Conservation (phyloP, 2,329 filamentous ascomycete genomes). For the Monilinia vaccinii-corymbosi region DNA sequence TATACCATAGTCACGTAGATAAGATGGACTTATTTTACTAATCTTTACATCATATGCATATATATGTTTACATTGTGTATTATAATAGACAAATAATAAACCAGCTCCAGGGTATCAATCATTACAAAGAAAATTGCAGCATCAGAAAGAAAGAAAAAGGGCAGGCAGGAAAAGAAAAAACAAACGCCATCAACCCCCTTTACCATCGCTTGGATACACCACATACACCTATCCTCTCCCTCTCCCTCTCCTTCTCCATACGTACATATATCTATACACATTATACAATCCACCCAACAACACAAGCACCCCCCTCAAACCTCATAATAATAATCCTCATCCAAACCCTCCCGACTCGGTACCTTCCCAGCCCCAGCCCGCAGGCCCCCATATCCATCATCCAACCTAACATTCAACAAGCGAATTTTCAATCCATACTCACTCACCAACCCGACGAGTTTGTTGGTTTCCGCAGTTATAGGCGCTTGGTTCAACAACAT, state of each 20-base stretch:
- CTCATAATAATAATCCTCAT: conserved; percentile 88
- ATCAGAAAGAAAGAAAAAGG: background rate
- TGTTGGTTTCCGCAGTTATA: conserved; percentile 93
- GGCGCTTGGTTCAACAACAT: conserved; percentile 94
- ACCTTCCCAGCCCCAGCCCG: conserved; percentile 53
- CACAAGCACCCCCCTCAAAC: conserved; percentile 11
- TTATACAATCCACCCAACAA: too few species aligned
- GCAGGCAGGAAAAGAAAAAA: too few species aligned
- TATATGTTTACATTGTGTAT: background rate
- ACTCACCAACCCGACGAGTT: conserved; percentile 73
- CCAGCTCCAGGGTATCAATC: conserved; percentile 4
- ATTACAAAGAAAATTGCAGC: background rate
- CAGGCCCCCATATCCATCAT: conserved; percentile 61
- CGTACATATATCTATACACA: background rate
- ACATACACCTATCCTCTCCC: background rate
- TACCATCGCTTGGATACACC: background rate
- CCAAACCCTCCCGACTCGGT: conserved; percentile 73
- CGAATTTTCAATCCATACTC: conserved; percentile 91
- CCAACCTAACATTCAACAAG: conserved; percentile 81
- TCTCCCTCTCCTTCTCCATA: background rate
- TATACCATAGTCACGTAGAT: too few species aligned
- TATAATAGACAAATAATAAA: background rate
- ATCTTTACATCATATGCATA: background rate
- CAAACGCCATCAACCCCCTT: background rate
- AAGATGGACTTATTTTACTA: too few species aligned